Conservation (phyloP, 2,329 filamentous ascomycete genomes). For the Endocalyx cinctus region DNA sequence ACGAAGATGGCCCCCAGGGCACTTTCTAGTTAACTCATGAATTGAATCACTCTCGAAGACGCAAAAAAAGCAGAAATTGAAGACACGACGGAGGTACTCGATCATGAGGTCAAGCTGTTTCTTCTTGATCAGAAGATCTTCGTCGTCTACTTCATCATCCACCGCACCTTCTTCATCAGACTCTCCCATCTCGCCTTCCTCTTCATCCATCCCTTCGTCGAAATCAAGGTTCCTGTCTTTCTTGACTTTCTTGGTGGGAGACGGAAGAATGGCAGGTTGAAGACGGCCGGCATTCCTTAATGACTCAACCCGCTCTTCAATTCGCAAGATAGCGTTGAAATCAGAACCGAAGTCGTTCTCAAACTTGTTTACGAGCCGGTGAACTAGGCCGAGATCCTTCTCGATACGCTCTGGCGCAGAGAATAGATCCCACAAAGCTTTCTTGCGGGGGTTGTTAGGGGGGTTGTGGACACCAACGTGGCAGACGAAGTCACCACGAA, state of each 20-base stretch:
- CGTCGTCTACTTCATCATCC: slow-evolving; percentile 82
- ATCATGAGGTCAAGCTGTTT: slow-evolving; percentile 95
- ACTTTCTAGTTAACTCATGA: slow-evolving; percentile 92
- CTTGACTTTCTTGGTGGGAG: slow-evolving; percentile 56
- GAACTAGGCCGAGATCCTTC: slow-evolving; percentile 79
- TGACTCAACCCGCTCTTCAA: slow-evolving; percentile 83
- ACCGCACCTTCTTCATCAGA: slow-evolving; percentile 77
- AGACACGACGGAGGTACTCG: slow-evolving; percentile 92
- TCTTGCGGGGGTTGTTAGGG: slow-evolving; percentile 80
- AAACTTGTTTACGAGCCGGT: slow-evolving; percentile 76
- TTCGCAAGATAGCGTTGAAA: slow-evolving; percentile 71
- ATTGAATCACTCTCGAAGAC: slow-evolving; percentile 98
- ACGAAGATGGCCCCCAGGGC: slow-evolving; percentile 92
- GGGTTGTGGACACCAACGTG: slow-evolving; percentile 96
- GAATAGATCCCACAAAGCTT: slow-evolving; percentile 94
- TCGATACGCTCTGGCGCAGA: slow-evolving; percentile 91
- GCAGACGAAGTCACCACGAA: slow-evolving; percentile 92
- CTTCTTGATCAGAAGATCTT: slow-evolving; percentile 86
- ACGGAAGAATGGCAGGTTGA: slow-evolving; percentile 56
- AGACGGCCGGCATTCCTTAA: slow-evolving; percentile 72
- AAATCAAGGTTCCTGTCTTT: slow-evolving; percentile 56
- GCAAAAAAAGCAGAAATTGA: slow-evolving; percentile 99
- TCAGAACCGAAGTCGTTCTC: slow-evolving; percentile 77
- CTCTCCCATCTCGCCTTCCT: slow-evolving; percentile 65
- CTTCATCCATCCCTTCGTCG: slow-evolving; percentile 59